Conservation (phyloP, 768 basidiomycete genomes). For the Stropharia rugosoannulata region DNA sequence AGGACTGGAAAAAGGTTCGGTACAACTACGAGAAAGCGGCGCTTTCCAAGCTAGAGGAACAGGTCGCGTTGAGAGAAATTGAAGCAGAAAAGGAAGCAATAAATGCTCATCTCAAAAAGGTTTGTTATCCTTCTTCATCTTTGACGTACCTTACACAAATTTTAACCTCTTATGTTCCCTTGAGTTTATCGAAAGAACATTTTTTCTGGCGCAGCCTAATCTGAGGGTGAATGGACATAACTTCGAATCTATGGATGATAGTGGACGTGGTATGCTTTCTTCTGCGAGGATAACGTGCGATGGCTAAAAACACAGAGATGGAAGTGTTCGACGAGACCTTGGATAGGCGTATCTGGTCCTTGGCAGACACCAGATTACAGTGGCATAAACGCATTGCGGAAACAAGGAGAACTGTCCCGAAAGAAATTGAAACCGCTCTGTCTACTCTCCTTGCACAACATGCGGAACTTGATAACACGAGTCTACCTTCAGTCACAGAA, state of each 20-base stretch:
- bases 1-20: conserved; percentile 67
- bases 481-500: conserved; percentile 14
- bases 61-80: conserved; percentile 39
- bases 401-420: conserved; percentile 62
- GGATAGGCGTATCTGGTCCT: conserved; percentile 78
- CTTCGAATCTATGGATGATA: conserved; percentile 59
- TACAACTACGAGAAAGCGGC: conserved; percentile 49
- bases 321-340: conserved; percentile 87
- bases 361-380: conserved; percentile 71
- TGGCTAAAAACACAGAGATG: conserved; percentile 42
- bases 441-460: conserved; percentile 30
- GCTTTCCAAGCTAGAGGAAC: conserved; percentile 42
- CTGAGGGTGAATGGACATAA: conserved; percentile 80
- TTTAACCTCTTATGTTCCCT: conserved; percentile 4
- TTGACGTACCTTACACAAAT: not conserved
- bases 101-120: conserved; percentile 51
- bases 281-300: not conserved
- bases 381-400: conserved; percentile 75
- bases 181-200: conserved; percentile 64
- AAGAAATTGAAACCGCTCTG: conserved; percentile 42
- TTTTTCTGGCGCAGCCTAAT: conserved; percentile 66
- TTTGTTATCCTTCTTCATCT: conserved; percentile 19
- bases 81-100: conserved; percentile 45
- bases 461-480: conserved; percentile 23
- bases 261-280: conserved; percentile 45